Evolutionary conservation across 306 rosid species (phyloP).

Genomic region (Lathyrus aphaca): DNA sequence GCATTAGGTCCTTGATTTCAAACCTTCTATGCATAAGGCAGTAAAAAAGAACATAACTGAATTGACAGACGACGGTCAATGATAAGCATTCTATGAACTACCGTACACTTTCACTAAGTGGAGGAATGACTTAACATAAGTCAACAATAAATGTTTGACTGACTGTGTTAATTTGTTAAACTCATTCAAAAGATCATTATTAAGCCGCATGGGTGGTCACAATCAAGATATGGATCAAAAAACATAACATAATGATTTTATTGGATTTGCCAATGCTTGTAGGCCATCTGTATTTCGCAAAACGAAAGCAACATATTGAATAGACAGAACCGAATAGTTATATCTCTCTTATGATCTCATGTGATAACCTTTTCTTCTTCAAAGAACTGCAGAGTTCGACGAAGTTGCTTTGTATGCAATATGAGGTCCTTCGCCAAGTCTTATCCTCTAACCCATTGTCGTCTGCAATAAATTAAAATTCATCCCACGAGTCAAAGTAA

Average conservation of each 20-base stretch:
- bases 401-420: slow-evolving; percentile 88
- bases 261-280: slow-evolving; percentile 4
- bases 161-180: neutral
- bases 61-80: neutral
- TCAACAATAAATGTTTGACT: neutral
- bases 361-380: slow-evolving; percentile 95
- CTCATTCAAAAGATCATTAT: neutral
- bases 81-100: neutral
- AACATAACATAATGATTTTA: neutral
- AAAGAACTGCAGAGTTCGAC: slow-evolving; percentile 76
- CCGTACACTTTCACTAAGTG: neutral
- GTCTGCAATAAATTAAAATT: slow-evolving; percentile 48
- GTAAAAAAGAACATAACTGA: neutral
- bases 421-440: slow-evolving; percentile 97
- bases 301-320: slow-evolving; percentile 18
- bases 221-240: slow-evolving; percentile 12
- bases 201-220: neutral
- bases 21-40: neutral
- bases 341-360: slow-evolving; percentile 92
- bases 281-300: slow-evolving; percentile 11
- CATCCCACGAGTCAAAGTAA: too few relatives aligned
- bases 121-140: neutral
- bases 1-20: neutral
- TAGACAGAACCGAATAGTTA: slow-evolving; percentile 38
- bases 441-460: slow-evolving; percentile 97